Percentiles rank a stretch among this genome's conserved stretches.
phyloP scores from a whole-genome alignment of 805 yeast species.

The Kodamaea nitidulidarum region DNA sequence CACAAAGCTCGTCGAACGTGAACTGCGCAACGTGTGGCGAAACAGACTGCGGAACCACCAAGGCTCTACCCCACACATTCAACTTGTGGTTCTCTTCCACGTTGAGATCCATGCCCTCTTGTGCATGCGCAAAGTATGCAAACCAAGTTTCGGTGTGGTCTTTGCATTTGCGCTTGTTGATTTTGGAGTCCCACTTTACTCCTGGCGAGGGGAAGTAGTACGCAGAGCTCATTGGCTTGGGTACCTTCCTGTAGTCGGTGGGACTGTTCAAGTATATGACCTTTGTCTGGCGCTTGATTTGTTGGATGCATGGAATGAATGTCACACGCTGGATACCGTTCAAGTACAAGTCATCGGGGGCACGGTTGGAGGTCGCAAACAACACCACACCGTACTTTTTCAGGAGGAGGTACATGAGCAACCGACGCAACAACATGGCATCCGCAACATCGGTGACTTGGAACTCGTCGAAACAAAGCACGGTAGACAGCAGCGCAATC shows the following conservation, averaged over 20 bases:
- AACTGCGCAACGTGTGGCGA: conserved; percentile 86
- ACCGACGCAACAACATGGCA: conserved; percentile 88
- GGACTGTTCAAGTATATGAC: conserved; percentile 85
- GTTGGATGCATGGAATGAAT: conserved; percentile 86
- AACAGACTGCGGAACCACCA: conserved; percentile 70
- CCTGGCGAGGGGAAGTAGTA: conserved; percentile 73
- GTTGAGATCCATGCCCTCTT: conserved; percentile 7
- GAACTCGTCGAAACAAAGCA: conserved; percentile 93
- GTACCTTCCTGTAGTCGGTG: conserved; percentile 87
- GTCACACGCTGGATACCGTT: conserved; percentile 92
- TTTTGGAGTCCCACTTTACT: conserved; percentile 47
- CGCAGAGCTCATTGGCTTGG: conserved; percentile 75
- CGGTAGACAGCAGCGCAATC: conserved; percentile 68
- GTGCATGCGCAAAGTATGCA: conserved; percentile 54
- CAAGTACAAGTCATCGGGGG: conserved; percentile 88
- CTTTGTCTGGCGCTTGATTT: conserved; percentile 66
- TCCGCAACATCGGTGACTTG: conserved; percentile 99
- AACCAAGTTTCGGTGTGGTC: conserved; percentile 78
- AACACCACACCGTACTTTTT: conserved; percentile 78
- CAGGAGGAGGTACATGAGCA: conserved; percentile 61
- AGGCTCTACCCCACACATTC: conserved; percentile 84
- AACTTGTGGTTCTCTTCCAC: conserved; percentile 24
- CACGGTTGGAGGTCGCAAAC: conserved; percentile 92
- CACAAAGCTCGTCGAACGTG: conserved; percentile 83
- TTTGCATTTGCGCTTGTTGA: conserved; percentile 47